Conservation (phyloP, 257 asterid species). For the Handroanthus guayacan region DNA sequence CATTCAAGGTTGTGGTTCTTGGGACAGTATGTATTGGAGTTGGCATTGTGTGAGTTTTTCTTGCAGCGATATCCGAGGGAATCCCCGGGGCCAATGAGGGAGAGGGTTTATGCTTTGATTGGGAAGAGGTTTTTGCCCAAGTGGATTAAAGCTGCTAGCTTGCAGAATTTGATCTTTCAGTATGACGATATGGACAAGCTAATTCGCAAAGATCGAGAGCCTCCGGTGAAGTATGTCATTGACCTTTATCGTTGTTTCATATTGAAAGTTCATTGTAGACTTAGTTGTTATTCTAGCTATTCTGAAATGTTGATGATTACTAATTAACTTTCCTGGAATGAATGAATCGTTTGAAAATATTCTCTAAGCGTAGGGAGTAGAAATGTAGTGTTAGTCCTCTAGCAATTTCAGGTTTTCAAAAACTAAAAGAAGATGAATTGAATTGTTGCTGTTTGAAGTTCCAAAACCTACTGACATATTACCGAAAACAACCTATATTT, state of each 20-base stretch:
- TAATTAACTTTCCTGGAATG: too few relatives aligned
- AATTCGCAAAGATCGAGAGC: constrained; percentile 75
- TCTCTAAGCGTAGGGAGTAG: neutral
- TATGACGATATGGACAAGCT: constrained; percentile 88
- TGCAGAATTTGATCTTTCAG: constrained; percentile 93
- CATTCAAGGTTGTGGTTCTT: constrained; percentile 82
- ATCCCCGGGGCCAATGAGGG: constrained; percentile 98
- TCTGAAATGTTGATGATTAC: neutral
- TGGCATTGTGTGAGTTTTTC: constrained; percentile 90
- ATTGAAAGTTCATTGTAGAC: neutral
- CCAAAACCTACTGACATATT: neutral
- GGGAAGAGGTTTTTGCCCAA: constrained; percentile 93
- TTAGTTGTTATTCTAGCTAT: neutral
- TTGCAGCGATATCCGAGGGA: constrained; percentile 96
- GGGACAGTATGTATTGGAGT: constrained; percentile 88
- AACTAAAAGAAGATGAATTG: neutral
- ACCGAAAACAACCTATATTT: neutral
- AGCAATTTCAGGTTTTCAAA: neutral
- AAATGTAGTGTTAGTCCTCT: neutral
- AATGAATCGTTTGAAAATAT: neutral
- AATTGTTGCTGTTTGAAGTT: neutral
- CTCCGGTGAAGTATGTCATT: constrained; percentile 83
- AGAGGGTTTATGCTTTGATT: constrained; percentile 85
- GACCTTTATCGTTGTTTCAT: neutral
- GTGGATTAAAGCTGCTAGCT: constrained; percentile 85